These are phyloP conservation scores for Lentinula edodes DNA, from an alignment of 768 basidiomycete species.

Conservation along the genomic window DNA sequence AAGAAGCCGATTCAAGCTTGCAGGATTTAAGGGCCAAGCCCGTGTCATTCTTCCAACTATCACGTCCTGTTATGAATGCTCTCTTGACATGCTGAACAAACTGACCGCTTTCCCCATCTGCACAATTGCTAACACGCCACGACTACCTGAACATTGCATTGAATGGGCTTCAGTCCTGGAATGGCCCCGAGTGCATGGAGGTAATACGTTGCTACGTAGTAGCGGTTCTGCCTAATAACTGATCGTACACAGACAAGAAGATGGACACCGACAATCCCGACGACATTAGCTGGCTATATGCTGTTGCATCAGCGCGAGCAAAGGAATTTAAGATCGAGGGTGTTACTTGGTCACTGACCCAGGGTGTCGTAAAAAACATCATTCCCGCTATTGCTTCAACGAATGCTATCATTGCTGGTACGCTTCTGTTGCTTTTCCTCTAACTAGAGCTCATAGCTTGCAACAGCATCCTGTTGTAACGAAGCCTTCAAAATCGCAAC, in stretches of 20 bases:
- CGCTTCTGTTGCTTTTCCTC: slow-evolving; percentile 10
- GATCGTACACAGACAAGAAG: slow-evolving; percentile 67
- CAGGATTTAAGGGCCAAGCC: slow-evolving; percentile 98
- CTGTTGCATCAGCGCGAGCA: slow-evolving; percentile 74
- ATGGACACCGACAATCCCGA: slow-evolving; percentile 97
- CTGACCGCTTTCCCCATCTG: slow-evolving; percentile 97
- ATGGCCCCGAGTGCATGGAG: slow-evolving; percentile 92
- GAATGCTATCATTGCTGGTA: slow-evolving; percentile 96
- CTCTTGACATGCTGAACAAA: slow-evolving; percentile 97
- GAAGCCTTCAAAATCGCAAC: slow-evolving; percentile 99
- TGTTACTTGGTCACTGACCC: slow-evolving; percentile 95
- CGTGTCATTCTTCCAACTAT: slow-evolving; percentile 94
- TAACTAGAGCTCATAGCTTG: slow-evolving; percentile 6
- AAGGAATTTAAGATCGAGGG: slow-evolving; percentile 96
- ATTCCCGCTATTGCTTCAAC: slow-evolving; percentile 99
- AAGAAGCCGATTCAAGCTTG: not conserved
- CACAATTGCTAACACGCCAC: slow-evolving; percentile 97
- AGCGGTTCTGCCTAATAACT: not conserved
- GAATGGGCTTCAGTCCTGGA: slow-evolving; percentile 99
- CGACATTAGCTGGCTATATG: slow-evolving; percentile 92
- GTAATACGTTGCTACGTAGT: slow-evolving; percentile 32
- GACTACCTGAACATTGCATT: slow-evolving; percentile 97
- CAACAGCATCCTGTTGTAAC: slow-evolving; percentile 91
- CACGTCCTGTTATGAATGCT: slow-evolving; percentile 97
- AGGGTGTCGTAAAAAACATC: slow-evolving; percentile 99